Evolutionary conservation across 768 basidiomycete genomes (phyloP).

Genomic region (Daedaleopsis nitida): DNA sequence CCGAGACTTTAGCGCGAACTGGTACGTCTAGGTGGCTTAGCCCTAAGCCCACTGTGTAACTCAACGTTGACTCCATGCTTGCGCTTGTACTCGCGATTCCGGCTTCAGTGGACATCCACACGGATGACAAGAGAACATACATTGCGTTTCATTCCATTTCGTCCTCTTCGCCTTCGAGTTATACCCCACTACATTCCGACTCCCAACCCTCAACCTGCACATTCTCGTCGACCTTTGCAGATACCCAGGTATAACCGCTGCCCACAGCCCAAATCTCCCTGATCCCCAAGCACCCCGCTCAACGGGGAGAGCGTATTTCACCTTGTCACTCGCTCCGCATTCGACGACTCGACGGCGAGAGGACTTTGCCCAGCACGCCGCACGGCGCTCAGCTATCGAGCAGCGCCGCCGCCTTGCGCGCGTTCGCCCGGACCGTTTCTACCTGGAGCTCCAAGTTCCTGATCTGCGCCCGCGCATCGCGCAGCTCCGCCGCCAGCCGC

Average conservation of each 20-base stretch:
- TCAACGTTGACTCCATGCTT: too few relatives aligned
- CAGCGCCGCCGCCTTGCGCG: conserved; percentile 72
- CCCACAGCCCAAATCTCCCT: too few relatives aligned
- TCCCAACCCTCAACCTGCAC: neutral
- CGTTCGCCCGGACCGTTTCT: conserved; percentile 73
- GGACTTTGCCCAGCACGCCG: too few relatives aligned
- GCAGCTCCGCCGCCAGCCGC: conserved; percentile 62
- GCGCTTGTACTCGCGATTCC: too few relatives aligned
- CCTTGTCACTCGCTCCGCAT: too few relatives aligned
- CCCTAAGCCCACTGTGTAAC: too few relatives aligned
- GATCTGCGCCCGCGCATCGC: conserved; percentile 81
- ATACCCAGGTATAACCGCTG: neutral
- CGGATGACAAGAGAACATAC: neutral
- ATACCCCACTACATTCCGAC: neutral
- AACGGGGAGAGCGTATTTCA: too few relatives aligned
- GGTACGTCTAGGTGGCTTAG: too few relatives aligned
- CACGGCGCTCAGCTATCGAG: conserved; percentile 36
- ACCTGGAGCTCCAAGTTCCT: conserved; percentile 83
- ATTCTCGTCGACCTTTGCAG: neutral
- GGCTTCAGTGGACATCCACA: neutral
- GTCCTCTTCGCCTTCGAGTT: too few relatives aligned
- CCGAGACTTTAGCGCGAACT: too few relatives aligned
- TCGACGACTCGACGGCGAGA: too few relatives aligned
- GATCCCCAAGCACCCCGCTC: too few relatives aligned
- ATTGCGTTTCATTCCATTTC: neutral